phyloP scores from a whole-genome alignment of 2,329 filamentous ascomycete genomes.

The Aspergillus quadricinctus region DNA sequence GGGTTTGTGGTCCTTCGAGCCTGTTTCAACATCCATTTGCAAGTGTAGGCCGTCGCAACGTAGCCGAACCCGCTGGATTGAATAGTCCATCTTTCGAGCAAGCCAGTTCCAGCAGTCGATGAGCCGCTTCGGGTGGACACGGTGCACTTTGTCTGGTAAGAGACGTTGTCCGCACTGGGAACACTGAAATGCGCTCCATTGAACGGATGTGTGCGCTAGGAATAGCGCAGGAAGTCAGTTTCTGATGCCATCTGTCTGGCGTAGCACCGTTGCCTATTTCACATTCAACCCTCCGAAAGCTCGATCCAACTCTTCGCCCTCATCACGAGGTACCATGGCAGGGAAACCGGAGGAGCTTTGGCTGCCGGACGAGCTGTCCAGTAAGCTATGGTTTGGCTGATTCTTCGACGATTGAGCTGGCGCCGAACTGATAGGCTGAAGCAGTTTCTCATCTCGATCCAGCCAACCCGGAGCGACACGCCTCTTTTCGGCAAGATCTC shows the following conservation, averaged over 20 bases:
- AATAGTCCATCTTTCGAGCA: too few species aligned
- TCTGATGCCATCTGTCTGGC: constrained; percentile 30
- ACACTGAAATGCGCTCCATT: too few species aligned
- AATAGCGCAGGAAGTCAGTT: not conserved
- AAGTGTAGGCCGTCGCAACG: too few species aligned
- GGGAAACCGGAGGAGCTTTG: constrained; percentile 32
- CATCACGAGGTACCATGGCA: constrained; percentile 39
- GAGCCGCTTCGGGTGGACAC: too few species aligned
- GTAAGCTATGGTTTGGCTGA: constrained; percentile 24
- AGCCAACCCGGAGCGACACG: constrained; percentile 62
- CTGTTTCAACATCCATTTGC: too few species aligned
- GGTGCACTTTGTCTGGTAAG: too few species aligned
- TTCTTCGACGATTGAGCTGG: constrained; percentile 9
- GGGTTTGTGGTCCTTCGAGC: too few species aligned
- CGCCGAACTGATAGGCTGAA: constrained; percentile 46
- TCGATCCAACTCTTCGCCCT: constrained; percentile 51
- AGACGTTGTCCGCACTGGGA: too few species aligned
- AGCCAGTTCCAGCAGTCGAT: too few species aligned
- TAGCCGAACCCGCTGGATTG: too few species aligned
- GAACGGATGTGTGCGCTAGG: too few species aligned
- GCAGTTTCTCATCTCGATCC: constrained; percentile 56
- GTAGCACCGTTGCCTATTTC: constrained; percentile 29
- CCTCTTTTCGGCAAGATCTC: constrained; percentile 61
- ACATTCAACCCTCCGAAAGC: constrained; percentile 49
- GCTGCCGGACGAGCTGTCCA: constrained; percentile 36